Evolutionary conservation across 2,329 filamentous ascomycete genomes (phyloP), one percentile per base, ranked within the genome.

Genomic region (Lasiodiplodia citricola): DNA sequence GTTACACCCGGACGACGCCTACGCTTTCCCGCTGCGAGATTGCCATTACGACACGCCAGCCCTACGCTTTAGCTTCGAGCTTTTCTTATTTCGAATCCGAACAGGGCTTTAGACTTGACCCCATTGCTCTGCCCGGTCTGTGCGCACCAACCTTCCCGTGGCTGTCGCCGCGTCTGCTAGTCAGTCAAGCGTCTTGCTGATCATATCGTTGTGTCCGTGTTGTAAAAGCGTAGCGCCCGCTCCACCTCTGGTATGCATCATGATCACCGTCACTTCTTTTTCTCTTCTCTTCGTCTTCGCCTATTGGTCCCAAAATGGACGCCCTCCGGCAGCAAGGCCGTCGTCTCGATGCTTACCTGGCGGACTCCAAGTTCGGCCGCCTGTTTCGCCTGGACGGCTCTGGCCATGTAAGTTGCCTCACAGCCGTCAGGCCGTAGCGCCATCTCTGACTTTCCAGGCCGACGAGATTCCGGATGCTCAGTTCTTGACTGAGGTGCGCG

Each of bases 401-500:
- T 25, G 47, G 51, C n/a, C 47, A 65, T 54, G 47, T 65, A 38
- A 21, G 47, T 55, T 60, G 57, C 57, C 55, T 60, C 47, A 25
- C 23, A 47, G 38, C 31, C 28, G 38, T 31, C 13, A 11, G 18
- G 2, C 18, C 1, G 18, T 54, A 37, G 21, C 7, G 2, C 3
- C 18, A 21, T 41, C 25, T 23, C 62, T 55, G 41, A 65, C 62
- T 31, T 65, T 6, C 66, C 67, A 92, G 90, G 86, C 86, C 70
- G 86, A 84, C 72, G 90, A 93, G 78, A 89, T 92, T 67, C 90
- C 91, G 76, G 89, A 90, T 28, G 90, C 92, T n/a, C 86, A 86
- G 72, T 96, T 97, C 82, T 88, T 92, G 72, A 95, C 92, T 37
- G 93, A 97, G 81, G 83, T 96, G 66, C 90, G 93, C 71, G 93